Base-by-base conservation (phyloP, 1,284 basidiomycete species). In the Ustilago cynodontis region DNA sequence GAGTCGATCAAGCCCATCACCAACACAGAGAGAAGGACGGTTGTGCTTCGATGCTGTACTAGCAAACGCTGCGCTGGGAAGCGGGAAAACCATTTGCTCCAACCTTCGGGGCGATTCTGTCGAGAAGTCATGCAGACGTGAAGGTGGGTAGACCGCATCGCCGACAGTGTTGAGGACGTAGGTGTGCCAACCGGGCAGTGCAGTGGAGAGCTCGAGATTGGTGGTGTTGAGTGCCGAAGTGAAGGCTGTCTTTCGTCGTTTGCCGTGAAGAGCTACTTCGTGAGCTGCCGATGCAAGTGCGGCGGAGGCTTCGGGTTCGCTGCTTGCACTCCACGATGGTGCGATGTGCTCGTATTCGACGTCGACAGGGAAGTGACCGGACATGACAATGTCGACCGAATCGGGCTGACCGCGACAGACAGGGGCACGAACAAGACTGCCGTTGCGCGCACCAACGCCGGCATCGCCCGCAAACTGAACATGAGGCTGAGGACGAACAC, bases 111-210 rank as follows among this genome's bases (percentile, higher is more conserved):
- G 73, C 1, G 78, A 82, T 3, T 52, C 91, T 87, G 82, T 91
- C 87, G 49, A 89, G 87, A 68, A 91, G 39, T 59, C 70, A 90
- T 77, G 92, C 91, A 65, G 90, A 86, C 59, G 58, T 18, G 79
- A 69, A 7, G 71, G 58, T 2, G 71, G 29, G 39, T 85, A 98
- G n/a, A 92, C 90, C 0, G 91, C 89, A 85, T 99, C 96, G 10
- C 92, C 92, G 22, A 98, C 90, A 80, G 93, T 92, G 73, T 92
- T 91, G 74, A 99, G 91, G 83, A 93, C 92, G 86, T 98, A 98
- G 82, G 90, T 92, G 83, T 95, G 93, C 63, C 91, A 89, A 3
- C 95, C 95, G 1, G 93, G 89, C 39, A 90, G 89, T 0, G 90
- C 90, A 0, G 93, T 95, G 65, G 91, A 91, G 26, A 98, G 89